Percentiles rank a stretch among this genome's conserved stretches.
These are phyloP conservation scores for Blastocystis hominis DNA, from an alignment of 352 stramenopile species.

Conservation along the genomic window DNA sequence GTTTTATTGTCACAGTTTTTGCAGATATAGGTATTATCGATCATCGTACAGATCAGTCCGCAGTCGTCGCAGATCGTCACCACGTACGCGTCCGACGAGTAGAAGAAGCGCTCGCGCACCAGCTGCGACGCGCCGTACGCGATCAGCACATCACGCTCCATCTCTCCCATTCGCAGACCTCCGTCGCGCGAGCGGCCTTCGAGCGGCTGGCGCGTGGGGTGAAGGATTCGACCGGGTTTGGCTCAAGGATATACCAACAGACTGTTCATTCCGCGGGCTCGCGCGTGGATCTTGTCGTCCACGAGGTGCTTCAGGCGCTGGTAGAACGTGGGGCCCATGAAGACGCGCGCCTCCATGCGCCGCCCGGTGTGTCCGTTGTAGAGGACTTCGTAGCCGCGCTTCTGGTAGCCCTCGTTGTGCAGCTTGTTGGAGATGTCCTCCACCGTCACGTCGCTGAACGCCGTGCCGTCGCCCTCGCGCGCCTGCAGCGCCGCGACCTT, in stretches of 20 bases:
- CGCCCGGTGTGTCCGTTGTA: constrained; percentile 98
- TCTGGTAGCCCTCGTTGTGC: constrained; percentile 92
- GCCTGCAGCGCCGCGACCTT: constrained; percentile 93
- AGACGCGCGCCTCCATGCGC: constrained; percentile 84
- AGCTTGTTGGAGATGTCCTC: constrained; percentile 85
- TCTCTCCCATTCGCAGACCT: constrained; percentile 98
- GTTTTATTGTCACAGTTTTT: constrained; percentile 84
- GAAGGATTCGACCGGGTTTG: constrained; percentile 70
- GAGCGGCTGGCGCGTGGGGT: constrained; percentile 95
- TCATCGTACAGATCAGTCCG: constrained; percentile 84
- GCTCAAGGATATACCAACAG: constrained; percentile 51
- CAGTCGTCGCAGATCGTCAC: constrained; percentile 97
- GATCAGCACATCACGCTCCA: constrained; percentile 99
- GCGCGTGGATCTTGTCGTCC: constrained; percentile 98
- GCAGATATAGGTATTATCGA: constrained; percentile 97
- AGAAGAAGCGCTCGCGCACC: constrained; percentile 96
- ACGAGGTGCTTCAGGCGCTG: constrained; percentile 99
- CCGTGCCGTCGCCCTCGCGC: constrained; percentile 91
- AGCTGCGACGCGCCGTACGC: constrained; percentile 96
- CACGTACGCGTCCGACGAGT: constrained; percentile 94
- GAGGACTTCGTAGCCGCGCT: constrained; percentile 94
- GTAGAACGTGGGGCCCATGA: constrained; percentile 99
- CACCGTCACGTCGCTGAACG: constrained; percentile 95
- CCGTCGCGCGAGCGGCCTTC: constrained; percentile 92
- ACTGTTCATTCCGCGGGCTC: constrained; percentile 67